Conservation (phyloP, 805 yeast genomes). For the Suhomyces emberorum region DNA sequence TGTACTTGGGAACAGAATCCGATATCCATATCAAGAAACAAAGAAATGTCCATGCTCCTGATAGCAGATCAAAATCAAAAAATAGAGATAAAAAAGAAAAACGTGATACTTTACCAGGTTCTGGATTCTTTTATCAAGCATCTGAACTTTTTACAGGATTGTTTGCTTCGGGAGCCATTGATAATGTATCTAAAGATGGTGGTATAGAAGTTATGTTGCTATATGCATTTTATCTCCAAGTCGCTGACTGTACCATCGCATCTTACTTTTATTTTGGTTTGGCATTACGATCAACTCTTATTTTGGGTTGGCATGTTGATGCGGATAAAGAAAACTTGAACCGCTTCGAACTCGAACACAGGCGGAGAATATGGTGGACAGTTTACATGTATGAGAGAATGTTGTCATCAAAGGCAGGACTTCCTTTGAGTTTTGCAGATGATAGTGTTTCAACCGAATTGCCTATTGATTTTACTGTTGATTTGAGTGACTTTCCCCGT, state of each 20-base stretch:
- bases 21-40: conserved; percentile 50
- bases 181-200: conserved; percentile 73
- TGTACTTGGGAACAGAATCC: conserved; percentile 76
- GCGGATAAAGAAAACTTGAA: conserved; percentile 61
- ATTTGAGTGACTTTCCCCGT: conserved; percentile 33
- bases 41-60: conserved; percentile 11
- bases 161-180: conserved; percentile 77
- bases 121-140: conserved; percentile 74
- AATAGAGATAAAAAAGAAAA: conserved; percentile 17
- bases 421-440: conserved; percentile 75
- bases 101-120: conserved; percentile 60
- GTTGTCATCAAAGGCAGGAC: conserved; percentile 79
- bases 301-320: conserved; percentile 80
- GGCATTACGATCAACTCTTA: conserved; percentile 67
- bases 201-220: conserved; percentile 72
- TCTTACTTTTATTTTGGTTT: conserved; percentile 78
- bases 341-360: conserved; percentile 53
- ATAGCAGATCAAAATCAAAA: conserved; percentile 5
- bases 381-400: conserved; percentile 58
- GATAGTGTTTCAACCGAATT: conserved; percentile 76
- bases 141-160: conserved; percentile 75
- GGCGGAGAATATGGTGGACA: conserved; percentile 48
- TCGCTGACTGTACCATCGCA: conserved; percentile 80
- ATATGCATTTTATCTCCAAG: conserved; percentile 77
- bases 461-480: conserved; percentile 69